These are phyloP conservation scores for Metschnikowia chrysomelidarum DNA, from an alignment of 805 yeast genomes.

Conservation along the genomic window DNA sequence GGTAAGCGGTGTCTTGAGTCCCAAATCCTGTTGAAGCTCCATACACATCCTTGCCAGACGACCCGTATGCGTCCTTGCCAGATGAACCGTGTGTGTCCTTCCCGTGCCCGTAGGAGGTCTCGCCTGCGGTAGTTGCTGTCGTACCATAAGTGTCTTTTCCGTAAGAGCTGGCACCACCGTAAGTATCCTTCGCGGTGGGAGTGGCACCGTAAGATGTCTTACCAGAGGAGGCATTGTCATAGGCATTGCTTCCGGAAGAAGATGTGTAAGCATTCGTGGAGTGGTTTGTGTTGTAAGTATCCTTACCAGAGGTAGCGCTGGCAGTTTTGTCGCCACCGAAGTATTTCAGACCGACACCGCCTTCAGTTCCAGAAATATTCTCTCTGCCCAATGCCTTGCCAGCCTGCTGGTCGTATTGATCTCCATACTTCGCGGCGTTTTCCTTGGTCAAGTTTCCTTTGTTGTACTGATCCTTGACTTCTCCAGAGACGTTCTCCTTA, in stretches of 20 bases:
- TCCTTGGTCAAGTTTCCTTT: constrained; percentile 30
- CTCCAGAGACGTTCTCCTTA: constrained; percentile 28
- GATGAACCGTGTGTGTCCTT: constrained; percentile 10
- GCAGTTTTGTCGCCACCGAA: constrained; percentile 18
- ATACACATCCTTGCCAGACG: constrained; percentile 17
- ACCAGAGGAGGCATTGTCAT: constrained; percentile 1
- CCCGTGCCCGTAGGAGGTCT: constrained; percentile 1
- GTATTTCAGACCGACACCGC: constrained; percentile 29
- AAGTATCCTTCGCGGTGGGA: background rate
- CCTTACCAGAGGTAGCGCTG: constrained; percentile 2
- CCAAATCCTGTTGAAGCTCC: constrained; percentile 15
- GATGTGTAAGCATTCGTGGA: constrained; percentile 1
- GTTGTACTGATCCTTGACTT: constrained; percentile 28
- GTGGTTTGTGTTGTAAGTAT: background rate
- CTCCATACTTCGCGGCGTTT: constrained; percentile 29
- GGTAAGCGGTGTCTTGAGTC: constrained; percentile 3
- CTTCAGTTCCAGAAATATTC: constrained; percentile 21
- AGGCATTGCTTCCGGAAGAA: background rate
- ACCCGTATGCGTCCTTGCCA: constrained; percentile 16
- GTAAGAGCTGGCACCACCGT: constrained; percentile 2
- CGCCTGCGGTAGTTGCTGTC: background rate
- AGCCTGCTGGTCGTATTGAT: constrained; percentile 27
- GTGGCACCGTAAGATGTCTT: background rate
- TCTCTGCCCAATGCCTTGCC: constrained; percentile 16
- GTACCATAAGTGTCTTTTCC: constrained; percentile 7